Evolutionary conservation across 129 eudicot species (phyloP), one percentile per base, ranked within the genome.

Genomic region (Calendula officinalis): DNA sequence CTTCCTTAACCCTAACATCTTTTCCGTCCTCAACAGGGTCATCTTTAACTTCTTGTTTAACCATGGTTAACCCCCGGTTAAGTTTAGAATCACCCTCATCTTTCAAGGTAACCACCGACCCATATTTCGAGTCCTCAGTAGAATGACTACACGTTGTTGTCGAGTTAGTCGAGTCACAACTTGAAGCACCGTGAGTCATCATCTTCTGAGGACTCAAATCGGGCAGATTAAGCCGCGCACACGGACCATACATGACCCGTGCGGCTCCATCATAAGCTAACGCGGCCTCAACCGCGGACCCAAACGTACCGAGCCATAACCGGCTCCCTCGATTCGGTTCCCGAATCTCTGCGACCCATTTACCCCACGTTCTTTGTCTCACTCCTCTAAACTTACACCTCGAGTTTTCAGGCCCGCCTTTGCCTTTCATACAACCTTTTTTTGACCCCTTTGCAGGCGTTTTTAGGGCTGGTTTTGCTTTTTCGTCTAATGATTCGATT

Each of bases 211-310:
- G 32, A 36, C 12, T 58, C 73, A 2, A 68, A 27, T 59, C 10
- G 2, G 79, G 74, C 44, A 67, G 51, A 54, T 90, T 90, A 2
- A 90, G 81, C 3, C 95, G 81, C 0, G 95, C 97, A 68, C 30
- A 59, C 0, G 77, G 70, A 1, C 95, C 97, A 56, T 90, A 90
- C 88, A 90, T 90, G 0, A 84, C 85, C 7, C 73, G 70, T 4
- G 97, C 97, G n/a, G 95, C 97, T 49, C 82, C 94, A 68, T 90
- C 95, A 66, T 90, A 90, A 16, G 97, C 97, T 33, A 60, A 46
- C 12, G 95, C 95, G 16, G 95, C 97, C 48, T 84, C 95, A 7
- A 73, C 6, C 0, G 95, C 92, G 3, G 80, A 84, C 1, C 65
- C 80, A 34, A 79, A 90, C 0, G 97, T 87, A 9, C 97, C 97